Percentiles rank a stretch among this genome's conserved stretches.
phyloP scores from a whole-genome alignment of 441 rosid genomes.

The Populus hybrid region DNA sequence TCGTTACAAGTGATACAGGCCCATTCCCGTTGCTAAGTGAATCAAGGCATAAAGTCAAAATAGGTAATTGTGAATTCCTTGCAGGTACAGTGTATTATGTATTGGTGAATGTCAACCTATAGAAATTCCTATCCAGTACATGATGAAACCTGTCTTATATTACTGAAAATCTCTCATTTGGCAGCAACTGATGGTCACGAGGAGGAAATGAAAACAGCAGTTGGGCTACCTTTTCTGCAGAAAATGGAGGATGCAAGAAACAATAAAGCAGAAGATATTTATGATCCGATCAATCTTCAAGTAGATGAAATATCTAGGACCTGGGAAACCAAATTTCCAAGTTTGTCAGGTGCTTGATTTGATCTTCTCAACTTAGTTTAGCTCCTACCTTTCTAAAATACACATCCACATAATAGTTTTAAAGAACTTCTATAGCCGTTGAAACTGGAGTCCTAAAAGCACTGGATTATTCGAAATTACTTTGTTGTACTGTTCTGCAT shows the following conservation, averaged over 20 bases:
- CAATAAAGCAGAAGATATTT: conserved; percentile 14
- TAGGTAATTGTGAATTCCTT: conserved; percentile 29
- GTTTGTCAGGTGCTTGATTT: conserved; percentile 28
- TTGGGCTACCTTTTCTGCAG: conserved; percentile 16
- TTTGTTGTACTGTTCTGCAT: not conserved
- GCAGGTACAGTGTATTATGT: conserved; percentile 4
- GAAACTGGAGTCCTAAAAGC: not conserved
- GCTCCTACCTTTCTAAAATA: not conserved
- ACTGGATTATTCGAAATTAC: not conserved
- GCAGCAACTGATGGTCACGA: conserved; percentile 30
- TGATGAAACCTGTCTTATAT: not conserved
- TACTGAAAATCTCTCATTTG: conserved; percentile 1
- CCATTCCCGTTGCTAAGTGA: conserved; percentile 5
- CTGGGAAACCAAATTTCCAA: conserved; percentile 12
- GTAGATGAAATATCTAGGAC: conserved; percentile 16
- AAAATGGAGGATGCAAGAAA: conserved; percentile 19
- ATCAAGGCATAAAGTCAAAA: conserved; percentile 27
- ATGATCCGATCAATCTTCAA: conserved; percentile 10
- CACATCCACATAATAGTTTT: not conserved
- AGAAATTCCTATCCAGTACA: not conserved
- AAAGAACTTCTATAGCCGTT: not conserved
- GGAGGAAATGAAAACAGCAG: conserved; percentile 19
- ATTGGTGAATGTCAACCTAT: not conserved
- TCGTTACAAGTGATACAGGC: conserved; percentile 20
- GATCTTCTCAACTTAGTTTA: conserved; percentile 2